Conservation (phyloP, 768 basidiomycete genomes). For the Boletus reticuloceps region DNA sequence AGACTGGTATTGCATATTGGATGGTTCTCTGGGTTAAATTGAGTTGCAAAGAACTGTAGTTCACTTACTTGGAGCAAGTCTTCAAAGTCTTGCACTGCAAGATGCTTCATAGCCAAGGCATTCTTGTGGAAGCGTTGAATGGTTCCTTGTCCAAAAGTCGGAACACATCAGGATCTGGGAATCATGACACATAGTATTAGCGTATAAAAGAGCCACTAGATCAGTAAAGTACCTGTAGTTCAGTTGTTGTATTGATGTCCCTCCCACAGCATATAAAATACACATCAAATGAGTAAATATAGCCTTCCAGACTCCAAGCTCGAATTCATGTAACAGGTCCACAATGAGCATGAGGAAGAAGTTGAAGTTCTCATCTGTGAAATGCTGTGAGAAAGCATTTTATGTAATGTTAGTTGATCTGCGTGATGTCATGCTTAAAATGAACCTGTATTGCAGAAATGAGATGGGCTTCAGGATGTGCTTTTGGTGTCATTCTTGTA, state of each 20-base stretch:
- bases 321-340: conserved; percentile 6
- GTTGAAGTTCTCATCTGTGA: conserved; percentile 14
- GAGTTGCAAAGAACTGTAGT: not conserved
- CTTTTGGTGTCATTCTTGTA: too few species aligned
- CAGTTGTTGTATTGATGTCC: conserved; percentile 5
- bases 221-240: conserved; percentile 22
- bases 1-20: too few species aligned
- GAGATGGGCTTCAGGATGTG: too few species aligned
- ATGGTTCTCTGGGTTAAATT: not conserved
- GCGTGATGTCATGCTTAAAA: not conserved
- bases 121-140: conserved; percentile 29
- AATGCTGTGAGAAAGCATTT: conserved; percentile 35
- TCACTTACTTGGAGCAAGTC: conserved; percentile 23
- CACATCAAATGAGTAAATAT: not conserved
- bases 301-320: too few species aligned
- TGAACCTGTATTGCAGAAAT: conserved; percentile 3
- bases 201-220: not conserved
- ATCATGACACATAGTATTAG: not conserved
- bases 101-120: too few species aligned
- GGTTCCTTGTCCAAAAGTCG: conserved; percentile 33
- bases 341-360: conserved; percentile 13
- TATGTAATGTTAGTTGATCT: conserved; percentile 10
- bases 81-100: too few species aligned
- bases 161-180: conserved; percentile 29
- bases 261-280: conserved; percentile 14